Conservation (phyloP, 164 flowering plant species). For the Umbellularia californica region DNA sequence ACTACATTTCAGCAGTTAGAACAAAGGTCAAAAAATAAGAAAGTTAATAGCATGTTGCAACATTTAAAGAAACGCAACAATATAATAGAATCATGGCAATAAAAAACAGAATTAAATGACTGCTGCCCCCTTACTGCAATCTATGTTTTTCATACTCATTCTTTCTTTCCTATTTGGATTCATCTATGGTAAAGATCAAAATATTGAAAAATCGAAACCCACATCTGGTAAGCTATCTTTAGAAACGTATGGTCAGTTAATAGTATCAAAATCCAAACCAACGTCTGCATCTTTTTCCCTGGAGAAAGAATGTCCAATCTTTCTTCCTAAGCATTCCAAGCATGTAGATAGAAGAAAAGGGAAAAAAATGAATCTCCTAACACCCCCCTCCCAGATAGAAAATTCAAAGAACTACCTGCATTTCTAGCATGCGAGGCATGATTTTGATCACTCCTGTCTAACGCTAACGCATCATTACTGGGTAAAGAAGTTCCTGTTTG, state of each 20-base stretch:
- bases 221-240: conserved; percentile 6
- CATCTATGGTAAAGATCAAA: conserved; percentile 7
- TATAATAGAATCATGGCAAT: neutral
- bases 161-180: conserved; percentile 1
- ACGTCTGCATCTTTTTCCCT: conserved; percentile 13
- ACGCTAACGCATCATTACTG: conserved; percentile 6
- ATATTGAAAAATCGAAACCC: conserved; percentile 5
- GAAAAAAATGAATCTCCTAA: neutral
- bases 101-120: conserved; percentile 5
- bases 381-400: neutral
- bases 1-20: neutral
- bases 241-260: neutral
- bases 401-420: conserved; percentile 37
- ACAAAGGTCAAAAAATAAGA: conserved; percentile 9
- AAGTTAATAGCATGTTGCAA: neutral
- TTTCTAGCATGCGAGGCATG: conserved; percentile 34
- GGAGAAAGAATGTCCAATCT: conserved; percentile 12
- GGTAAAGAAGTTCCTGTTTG: conserved; percentile 31
- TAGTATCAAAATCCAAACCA: conserved; percentile 12
- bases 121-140: neutral
- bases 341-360: neutral
- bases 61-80: conserved; percentile 21
- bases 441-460: conserved; percentile 15
- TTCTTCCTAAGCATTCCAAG: conserved; percentile 4
- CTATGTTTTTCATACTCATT: conserved; percentile 1